Conservation (phyloP, 2,329 filamentous ascomycete genomes). For the Fusarium sp. region DNA sequence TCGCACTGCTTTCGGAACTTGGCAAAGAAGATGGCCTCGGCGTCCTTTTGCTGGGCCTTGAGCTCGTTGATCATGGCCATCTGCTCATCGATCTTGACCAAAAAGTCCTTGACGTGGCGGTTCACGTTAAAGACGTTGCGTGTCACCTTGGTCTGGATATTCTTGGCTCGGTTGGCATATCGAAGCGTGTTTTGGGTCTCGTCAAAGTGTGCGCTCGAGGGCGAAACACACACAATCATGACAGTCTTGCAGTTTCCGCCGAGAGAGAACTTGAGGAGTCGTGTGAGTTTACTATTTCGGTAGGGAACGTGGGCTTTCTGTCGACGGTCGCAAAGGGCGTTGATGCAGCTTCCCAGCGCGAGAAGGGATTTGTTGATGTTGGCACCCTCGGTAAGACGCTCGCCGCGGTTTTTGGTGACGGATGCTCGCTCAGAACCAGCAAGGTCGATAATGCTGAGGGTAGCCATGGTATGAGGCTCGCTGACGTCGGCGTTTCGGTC, state of each 20-base stretch:
- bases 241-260: constrained; percentile 99
- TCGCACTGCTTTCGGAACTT: constrained; percentile 93
- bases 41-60: constrained; percentile 90
- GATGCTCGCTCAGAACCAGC: constrained; percentile 96
- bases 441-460: constrained; percentile 96
- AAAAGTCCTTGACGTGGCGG: constrained; percentile 97
- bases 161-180: constrained; percentile 98
- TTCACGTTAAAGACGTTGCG: constrained; percentile 99
- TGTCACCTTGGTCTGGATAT: constrained; percentile 99
- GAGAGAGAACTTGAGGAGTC: constrained; percentile 94
- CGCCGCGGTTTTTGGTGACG: constrained; percentile 95
- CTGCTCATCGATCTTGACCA: constrained; percentile 99
- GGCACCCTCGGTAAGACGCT: constrained; percentile 89
- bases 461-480: constrained; percentile 98
- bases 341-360: constrained; percentile 96
- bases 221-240: constrained; percentile 99
- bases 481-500: constrained; percentile 92
- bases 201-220: constrained; percentile 95
- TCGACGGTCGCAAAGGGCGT: constrained; percentile 91
- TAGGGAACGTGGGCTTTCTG: constrained; percentile 96
- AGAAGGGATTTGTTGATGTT: constrained; percentile 99
- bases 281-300: constrained; percentile 95
- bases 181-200: constrained; percentile 98
- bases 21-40: constrained; percentile 80
- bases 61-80: constrained; percentile 97